Conservation (phyloP, 106 monocot genomes). For the Allium sativum region DNA sequence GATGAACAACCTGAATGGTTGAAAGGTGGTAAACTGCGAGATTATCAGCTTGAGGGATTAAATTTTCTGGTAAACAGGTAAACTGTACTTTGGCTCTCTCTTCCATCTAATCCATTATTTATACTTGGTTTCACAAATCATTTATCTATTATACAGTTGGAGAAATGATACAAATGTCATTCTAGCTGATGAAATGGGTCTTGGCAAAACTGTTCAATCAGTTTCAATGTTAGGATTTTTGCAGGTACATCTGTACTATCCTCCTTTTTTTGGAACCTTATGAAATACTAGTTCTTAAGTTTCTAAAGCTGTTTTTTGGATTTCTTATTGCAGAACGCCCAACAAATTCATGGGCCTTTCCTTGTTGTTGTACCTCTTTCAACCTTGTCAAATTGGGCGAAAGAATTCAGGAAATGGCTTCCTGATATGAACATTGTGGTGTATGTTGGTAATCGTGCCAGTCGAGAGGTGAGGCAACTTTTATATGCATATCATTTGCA, state of each 20-base stretch:
- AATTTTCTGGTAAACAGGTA: conserved; percentile 99
- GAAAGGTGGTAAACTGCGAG: conserved; percentile 95
- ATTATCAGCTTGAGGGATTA: conserved; percentile 99
- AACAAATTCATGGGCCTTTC: conserved; percentile 93
- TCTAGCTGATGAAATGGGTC: conserved; percentile 99
- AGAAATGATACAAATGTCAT: conserved; percentile 99
- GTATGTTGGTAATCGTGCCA: conserved; percentile 98
- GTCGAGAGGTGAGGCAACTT: conserved; percentile 61
- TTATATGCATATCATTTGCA: too few species aligned
- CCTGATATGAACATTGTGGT: conserved; percentile 93
- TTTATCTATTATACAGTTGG: conserved; percentile 48
- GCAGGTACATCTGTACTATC: conserved; percentile 35
- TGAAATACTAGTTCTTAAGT: background rate
- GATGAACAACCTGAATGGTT: conserved; percentile 95
- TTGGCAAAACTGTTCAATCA: conserved; percentile 98
- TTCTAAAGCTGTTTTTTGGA: background rate
- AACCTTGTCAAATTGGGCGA: conserved; percentile 96
- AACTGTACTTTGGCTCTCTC: conserved; percentile 1
- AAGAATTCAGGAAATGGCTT: conserved; percentile 95
- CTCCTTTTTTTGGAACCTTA: background rate
- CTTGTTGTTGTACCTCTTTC: conserved; percentile 97
- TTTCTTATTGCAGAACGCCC: conserved; percentile 60
- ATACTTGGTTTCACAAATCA: background rate
- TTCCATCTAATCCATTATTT: background rate
- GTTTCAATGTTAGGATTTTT: conserved; percentile 98